Evolutionary conservation across 2,329 filamentous ascomycete genomes (phyloP), one percentile per base, ranked within the genome.

Genomic region (Capronia americana): DNA sequence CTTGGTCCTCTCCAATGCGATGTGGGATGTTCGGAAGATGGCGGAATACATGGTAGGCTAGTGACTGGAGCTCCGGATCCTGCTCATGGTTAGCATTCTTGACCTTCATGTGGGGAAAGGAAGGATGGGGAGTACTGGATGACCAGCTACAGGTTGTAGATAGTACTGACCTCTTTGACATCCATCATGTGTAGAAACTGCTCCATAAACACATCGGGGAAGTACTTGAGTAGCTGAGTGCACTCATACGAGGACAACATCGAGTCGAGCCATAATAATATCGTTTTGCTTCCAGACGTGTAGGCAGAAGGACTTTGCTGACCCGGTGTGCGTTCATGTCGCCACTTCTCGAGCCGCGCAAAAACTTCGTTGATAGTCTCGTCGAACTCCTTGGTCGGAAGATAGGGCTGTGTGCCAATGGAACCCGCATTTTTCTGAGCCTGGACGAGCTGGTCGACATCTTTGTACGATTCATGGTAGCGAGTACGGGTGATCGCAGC

Each of bases 121-220:
- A n/a, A 44, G 38, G 38, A 5, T n/a, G 14, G 17, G 38, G 38
- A n/a, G 17, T 44, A 4, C 17, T 44, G 38, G 17, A n/a, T 4
- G 17, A 28, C 20, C 24, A 14, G 20, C 20, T 26, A 23, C 20
- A 51, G 23, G 23, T 2, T 26, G 1, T 51, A 23, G 48, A 28
- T 1, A 23, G 20, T 17, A 51, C 24, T 51, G 20, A 51, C 48
- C 48, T 99, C 95, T 78, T 98, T 98, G 77, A 99, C 92, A 75
- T 99, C 95, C 94, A 99, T 99, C 95, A 99, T 99, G 82, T 99
- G 93, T 60, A 99, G 82, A 14, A 99, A 86, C 77, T 97, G 92
- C 73, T 95, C 92, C 77, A 96, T 95, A 75, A 98, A 94, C 0
- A 90, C 85, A 41, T 91, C 86, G 0, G 93, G 91, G 82, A 99